Percentiles rank a stretch among this genome's conserved stretches.
Conservation (phyloP, 2,329 filamentous ascomycete genomes). For the Aspergillus fumigatus region DNA sequence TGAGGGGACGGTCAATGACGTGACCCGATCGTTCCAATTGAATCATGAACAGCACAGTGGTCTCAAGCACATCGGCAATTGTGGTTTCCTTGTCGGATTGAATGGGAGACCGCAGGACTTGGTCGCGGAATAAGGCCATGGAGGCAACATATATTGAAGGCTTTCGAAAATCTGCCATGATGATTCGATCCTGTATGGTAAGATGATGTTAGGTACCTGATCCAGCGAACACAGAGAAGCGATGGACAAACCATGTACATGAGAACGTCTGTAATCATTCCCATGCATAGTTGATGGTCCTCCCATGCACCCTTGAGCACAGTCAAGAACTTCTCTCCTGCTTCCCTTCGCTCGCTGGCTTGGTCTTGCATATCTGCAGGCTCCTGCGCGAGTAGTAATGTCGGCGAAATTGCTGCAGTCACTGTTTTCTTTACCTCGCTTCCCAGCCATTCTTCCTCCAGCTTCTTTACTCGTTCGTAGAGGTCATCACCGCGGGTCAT, state of each 20-base stretch:
- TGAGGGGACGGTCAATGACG: slow-evolving; percentile 74
- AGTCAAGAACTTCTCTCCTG: slow-evolving; percentile 77
- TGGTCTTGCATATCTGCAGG: slow-evolving; percentile 50
- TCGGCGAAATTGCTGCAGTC: slow-evolving; percentile 64
- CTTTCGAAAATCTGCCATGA: slow-evolving; percentile 65
- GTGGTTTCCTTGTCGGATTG: slow-evolving; percentile 38
- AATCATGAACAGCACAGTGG: slow-evolving; percentile 83
- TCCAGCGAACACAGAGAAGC: neutral
- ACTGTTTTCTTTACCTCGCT: slow-evolving; percentile 69
- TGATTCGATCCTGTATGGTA: slow-evolving; percentile 66
- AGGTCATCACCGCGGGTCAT: slow-evolving; percentile 79
- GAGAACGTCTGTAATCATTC: slow-evolving; percentile 91
- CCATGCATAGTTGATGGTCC: slow-evolving; percentile 87
- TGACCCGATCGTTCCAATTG: slow-evolving; percentile 89
- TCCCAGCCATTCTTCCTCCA: slow-evolving; percentile 78
- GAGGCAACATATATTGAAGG: slow-evolving; percentile 78
- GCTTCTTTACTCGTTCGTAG: slow-evolving; percentile 73
- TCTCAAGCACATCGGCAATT: slow-evolving; percentile 72
- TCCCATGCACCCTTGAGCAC: slow-evolving; percentile 76
- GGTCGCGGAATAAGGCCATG: slow-evolving; percentile 83
- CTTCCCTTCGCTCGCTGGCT: slow-evolving; percentile 71
- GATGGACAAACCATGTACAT: slow-evolving; percentile 73
- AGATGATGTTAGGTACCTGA: slow-evolving; percentile 2
- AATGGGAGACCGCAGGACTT: slow-evolving; percentile 65
- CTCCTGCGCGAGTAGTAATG: slow-evolving; percentile 55